Evolutionary conservation across 192 early-diverging fungal genomes (phyloP).

Genomic region (Coemansia sp.): DNA sequence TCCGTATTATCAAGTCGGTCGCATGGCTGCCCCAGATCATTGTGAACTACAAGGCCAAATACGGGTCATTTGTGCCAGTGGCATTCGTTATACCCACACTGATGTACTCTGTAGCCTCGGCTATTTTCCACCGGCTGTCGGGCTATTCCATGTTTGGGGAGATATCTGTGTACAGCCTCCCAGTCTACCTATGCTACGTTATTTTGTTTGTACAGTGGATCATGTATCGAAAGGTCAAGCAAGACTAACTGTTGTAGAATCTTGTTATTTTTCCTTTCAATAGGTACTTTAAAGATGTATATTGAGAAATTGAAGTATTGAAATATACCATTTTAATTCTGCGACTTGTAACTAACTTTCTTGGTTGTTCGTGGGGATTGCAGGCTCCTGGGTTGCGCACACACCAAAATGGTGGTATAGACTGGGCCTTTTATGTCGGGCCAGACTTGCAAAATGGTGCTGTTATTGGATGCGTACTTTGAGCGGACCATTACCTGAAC

Average conservation of each 20-base stretch:
- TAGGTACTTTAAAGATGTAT: too few relatives aligned
- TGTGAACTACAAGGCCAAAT: slow-evolving; percentile 1
- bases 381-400: slow-evolving; percentile 61
- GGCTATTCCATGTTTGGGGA: not conserved
- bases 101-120: not conserved
- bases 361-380: slow-evolving; percentile 25
- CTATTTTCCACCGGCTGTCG: not conserved
- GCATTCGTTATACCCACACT: not conserved
- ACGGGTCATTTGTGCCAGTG: not conserved
- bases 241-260: too few relatives aligned
- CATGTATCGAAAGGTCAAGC: too few relatives aligned
- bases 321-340: not conserved
- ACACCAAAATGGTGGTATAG: slow-evolving; percentile 73
- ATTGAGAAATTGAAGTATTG: too few relatives aligned
- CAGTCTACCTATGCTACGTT: not conserved
- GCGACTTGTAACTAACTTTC: not conserved
- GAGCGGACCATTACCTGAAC: slow-evolving; percentile 19
- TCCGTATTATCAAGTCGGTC: not conserved
- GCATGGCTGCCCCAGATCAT: slow-evolving; percentile 12
- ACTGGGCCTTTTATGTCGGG: too few relatives aligned
- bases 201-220: not conserved
- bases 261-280: too few relatives aligned
- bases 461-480: slow-evolving; percentile 59
- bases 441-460: slow-evolving; percentile 71
- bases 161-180: not conserved